Percentiles rank a stretch among this genome's conserved stretches.
Evolutionary conservation across 805 yeast genomes (phyloP).

Genomic region (Candida germanica): DNA sequence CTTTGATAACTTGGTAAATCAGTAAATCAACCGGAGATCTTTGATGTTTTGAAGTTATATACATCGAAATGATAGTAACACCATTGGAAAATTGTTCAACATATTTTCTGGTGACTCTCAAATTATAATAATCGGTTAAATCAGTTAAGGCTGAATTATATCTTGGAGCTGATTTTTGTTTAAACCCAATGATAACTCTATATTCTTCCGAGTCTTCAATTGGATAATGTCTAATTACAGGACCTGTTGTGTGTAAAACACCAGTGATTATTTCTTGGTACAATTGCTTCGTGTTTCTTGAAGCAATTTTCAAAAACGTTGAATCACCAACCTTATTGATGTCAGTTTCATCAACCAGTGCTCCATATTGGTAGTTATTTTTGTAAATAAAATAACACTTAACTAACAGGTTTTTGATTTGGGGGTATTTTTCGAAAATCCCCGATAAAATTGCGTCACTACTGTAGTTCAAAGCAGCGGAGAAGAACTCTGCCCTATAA

Average conservation of each 20-base stretch:
- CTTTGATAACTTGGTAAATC: conserved; percentile 86
- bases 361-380: conserved; percentile 36
- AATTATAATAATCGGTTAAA: conserved; percentile 83
- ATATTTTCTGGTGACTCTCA: conserved; percentile 82
- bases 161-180: conserved; percentile 78
- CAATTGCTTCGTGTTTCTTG: conserved; percentile 72
- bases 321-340: conserved; percentile 72
- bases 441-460: conserved; percentile 46
- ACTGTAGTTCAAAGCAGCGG: conserved; percentile 54
- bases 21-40: conserved; percentile 62
- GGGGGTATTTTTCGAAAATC: conserved; percentile 25
- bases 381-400: conserved; percentile 82
- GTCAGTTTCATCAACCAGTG: conserved; percentile 36
- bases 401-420: conserved; percentile 47
- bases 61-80: conserved; percentile 80
- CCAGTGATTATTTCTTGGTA: conserved; percentile 70
- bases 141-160: conserved; percentile 85
- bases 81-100: conserved; percentile 94
- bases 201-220: conserved; percentile 78
- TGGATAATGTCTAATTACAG: conserved; percentile 84
- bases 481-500: conserved; percentile 76
- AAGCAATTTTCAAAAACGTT: conserved; percentile 73
- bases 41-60: conserved; percentile 62
- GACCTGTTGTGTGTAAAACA: conserved; percentile 78
- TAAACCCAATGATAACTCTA: conserved; percentile 84